Percentiles rank a stretch among this genome's conserved stretches.
These are phyloP conservation scores for Aspergillus calidoustus DNA, from an alignment of 2,329 filamentous ascomycete genomes.

Conservation along the genomic window DNA sequence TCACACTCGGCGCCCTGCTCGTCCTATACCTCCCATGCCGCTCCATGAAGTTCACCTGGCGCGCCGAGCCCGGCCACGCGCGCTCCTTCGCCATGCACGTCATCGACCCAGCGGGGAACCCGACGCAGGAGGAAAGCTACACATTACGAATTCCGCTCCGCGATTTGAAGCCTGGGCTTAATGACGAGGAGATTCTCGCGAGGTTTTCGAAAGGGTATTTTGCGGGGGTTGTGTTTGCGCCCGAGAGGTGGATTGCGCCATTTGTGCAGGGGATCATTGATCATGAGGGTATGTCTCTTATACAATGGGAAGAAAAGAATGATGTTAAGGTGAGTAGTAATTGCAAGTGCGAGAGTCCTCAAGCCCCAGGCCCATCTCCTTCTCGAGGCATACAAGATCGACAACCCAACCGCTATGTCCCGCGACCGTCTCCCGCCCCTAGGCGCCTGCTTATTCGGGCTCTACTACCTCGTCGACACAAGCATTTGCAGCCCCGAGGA, in stretches of 20 bases:
- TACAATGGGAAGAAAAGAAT: not conserved
- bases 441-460: not conserved
- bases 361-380: not conserved
- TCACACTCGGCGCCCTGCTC: not conserved
- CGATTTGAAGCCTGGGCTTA: not conserved
- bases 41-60: not conserved
- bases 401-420: not conserved
- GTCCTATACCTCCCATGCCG: not conserved
- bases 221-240: not conserved
- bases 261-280: not conserved
- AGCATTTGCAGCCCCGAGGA: not conserved
- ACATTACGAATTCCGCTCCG: not conserved
- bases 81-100: not conserved
- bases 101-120: constrained; percentile 2
- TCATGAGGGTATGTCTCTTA: not conserved
- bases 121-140: constrained; percentile 2
- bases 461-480: not conserved
- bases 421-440: not conserved
- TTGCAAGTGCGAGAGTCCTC: not conserved
- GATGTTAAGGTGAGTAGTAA: not conserved
- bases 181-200: not conserved
- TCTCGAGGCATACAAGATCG: not conserved
- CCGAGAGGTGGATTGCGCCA: not conserved
- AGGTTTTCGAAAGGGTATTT: not conserved
- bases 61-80: constrained; percentile 4